Base-by-base conservation (phyloP, 495 filamentous ascomycete genomes). In the Penicillium salamii region DNA sequence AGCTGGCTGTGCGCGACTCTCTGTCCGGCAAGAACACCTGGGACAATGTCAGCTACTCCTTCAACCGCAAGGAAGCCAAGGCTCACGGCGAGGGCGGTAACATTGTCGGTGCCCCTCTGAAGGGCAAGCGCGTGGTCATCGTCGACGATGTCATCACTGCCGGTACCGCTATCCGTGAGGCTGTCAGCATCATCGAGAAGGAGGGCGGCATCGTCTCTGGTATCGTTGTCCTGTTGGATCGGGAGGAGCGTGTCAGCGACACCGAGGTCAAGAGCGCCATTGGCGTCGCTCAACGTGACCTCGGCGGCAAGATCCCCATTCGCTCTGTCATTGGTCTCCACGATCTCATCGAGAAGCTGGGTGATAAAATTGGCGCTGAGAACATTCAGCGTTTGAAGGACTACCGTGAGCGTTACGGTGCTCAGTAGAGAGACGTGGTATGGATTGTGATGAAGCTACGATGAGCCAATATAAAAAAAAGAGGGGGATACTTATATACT, bases 131-230 rank as follows among this genome's bases (percentile, higher is more conserved):
- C 8, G 84, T 97, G 6, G 75, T 97, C 1, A 86, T 98, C 47
- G 83, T 98, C 20, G 93, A 97, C 72, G 93, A 97, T 71, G 93
- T 98, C 12, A 90, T 97, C 57, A 96, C 90, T 0, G 92, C 90
- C 3, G 93, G 93, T 19, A 97, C 90, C 5, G 93, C 92, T 21
- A 88, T 96, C 67, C 80, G 92, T 38, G 90, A 96, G 70, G 87
- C 92, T 9, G 87, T 97, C 42, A 81, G 77, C 28, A 90, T 95
- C 58, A 91, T 96, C 53, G 68, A 80, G 45, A 78, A 78, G 57
- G 83, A 93, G 57, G 93, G 93, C 6, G 93, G 91, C 1, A 80
- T 74, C 15, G 78, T 97, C 13, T 84, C 84, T 6, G 93, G 91
- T 32, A 86, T 98, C 41, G 78, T 97, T 21, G 84, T 98, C 18